A percentile compares a stretch with the other conserved stretches of the same genome.
phyloP scores from a whole-genome alignment of 2,329 filamentous ascomycete species.

The Diaporthe sp. region DNA sequence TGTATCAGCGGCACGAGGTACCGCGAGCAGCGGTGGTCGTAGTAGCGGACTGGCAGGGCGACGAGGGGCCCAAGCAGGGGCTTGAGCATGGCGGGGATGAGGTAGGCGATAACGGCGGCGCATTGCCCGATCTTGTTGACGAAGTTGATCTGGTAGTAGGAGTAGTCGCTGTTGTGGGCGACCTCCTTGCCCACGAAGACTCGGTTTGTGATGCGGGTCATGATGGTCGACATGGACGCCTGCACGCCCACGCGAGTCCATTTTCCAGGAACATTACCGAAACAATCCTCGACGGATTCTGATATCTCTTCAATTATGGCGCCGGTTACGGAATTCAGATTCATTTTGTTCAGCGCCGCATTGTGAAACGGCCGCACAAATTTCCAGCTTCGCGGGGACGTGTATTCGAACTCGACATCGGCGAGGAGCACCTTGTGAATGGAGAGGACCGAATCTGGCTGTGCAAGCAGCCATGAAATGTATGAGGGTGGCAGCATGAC shows the following conservation, averaged over 20 bases:
- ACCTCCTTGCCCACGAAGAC: constrained; percentile 7
- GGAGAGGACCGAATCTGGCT: constrained; percentile 2
- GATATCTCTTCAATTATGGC: neutral
- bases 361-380: constrained; percentile 13
- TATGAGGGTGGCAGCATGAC: constrained; percentile 1
- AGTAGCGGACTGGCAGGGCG: constrained; percentile 16
- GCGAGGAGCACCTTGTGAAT: constrained; percentile 3
- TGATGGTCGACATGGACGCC: neutral
- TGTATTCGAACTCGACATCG: constrained; percentile 23
- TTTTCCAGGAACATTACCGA: neutral
- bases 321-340: neutral
- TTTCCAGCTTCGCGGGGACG: constrained; percentile 16
- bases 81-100: constrained; percentile 11
- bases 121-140: constrained; percentile 1
- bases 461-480: constrained; percentile 5
- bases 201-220: constrained; percentile 6
- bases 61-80: neutral
- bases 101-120: neutral
- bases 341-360: constrained; percentile 18
- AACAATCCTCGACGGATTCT: neutral
- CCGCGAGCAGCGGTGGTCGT: constrained; percentile 2
- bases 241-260: neutral
- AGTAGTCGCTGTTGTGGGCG: neutral
- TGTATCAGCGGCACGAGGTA: constrained; percentile 5
- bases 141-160: neutral